Evolutionary conservation across 2,329 filamentous ascomycete genomes (phyloP).

Genomic region (Cordyceps cateniannulata): DNA sequence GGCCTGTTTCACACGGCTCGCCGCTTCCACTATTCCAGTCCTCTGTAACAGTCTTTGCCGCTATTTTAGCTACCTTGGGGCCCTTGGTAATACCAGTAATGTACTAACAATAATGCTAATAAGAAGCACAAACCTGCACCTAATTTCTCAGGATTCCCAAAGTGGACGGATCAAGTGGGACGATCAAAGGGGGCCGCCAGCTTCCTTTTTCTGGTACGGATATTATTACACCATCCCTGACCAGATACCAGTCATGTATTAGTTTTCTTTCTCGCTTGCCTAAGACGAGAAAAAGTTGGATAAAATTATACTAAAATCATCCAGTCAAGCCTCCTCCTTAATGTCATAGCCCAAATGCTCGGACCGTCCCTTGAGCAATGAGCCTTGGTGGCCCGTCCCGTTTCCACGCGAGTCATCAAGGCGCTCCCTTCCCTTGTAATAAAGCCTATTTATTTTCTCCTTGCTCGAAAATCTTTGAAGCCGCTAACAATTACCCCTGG

Average conservation of each 20-base stretch:
- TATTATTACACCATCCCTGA: background rate
- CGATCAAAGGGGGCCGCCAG: background rate
- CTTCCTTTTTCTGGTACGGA: slow-evolving; percentile 2
- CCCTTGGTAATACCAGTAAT: background rate
- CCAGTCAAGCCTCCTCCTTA: background rate
- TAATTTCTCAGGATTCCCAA: slow-evolving; percentile 7
- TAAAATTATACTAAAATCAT: background rate
- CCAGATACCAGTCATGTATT: background rate
- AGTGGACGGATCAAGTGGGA: background rate
- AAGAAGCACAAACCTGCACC: background rate
- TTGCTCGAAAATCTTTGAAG: background rate
- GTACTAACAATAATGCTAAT: background rate
- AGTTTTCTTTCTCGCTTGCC: background rate
- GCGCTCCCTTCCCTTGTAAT: background rate
- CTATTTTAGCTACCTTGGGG: background rate
- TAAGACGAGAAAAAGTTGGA: background rate
- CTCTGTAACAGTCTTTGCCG: background rate
- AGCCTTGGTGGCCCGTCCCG: slow-evolving; percentile 9
- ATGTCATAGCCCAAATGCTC: slow-evolving; percentile 9
- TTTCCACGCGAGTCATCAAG: slow-evolving; percentile 10
- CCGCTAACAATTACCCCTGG: background rate
- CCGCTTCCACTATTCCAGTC: background rate
- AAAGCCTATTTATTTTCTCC: background rate
- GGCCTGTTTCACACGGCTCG: slow-evolving; percentile 7
- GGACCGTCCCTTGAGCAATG: slow-evolving; percentile 11